Base-by-base conservation (phyloP, 129 eudicot genomes). In the Logfia minima region DNA sequence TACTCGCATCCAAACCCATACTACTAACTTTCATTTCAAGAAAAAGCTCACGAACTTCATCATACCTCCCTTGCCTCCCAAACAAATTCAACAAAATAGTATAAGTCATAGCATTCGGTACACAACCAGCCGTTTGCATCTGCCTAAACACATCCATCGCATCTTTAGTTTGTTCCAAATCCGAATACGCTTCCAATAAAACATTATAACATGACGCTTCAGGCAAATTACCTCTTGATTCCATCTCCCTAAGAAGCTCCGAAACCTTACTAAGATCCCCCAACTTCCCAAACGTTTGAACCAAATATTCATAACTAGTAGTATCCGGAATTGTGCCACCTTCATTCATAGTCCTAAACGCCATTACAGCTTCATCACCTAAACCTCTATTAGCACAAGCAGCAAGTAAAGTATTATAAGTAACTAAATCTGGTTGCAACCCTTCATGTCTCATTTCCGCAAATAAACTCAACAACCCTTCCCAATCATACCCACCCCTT, bases 1-100 rank as follows among this genome's bases (percentile, higher is more conserved):
- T 93, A 43, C 71, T 79, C 0, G 88, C 97, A 89, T 93, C 97
- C 29, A 96, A 84, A 78, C 92, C 98, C 41, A 96, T 93, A 64
- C 92, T 90, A 81, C 97, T 87, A 80, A 90, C 96, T 85, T 93
- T 93, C 98, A 93, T 93, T 79, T 93, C 97, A 69, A 93, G 97
- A 81, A 93, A 93, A 79, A 93, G 92, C 18, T 87, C 96, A 31
- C 97, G 91, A 63, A 90, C 98, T 19, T 88, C 98, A 75, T 93
- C 96, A 31, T 93, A 93, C 81, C 93, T 93, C 51, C 97, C 97
- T 68, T 87, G 81, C 59, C 78, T 87, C 67, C 98, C 98, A 77
- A 82, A 91, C 82, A 93, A 83, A 78, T 89, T 89, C 74, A 93
- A 80, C 88, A 93, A 79, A 64, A 89, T 87, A 62, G 96, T 90